Conservation (phyloP, 2,329 filamentous ascomycete species). For the Colletotrichum sansevieriae region DNA sequence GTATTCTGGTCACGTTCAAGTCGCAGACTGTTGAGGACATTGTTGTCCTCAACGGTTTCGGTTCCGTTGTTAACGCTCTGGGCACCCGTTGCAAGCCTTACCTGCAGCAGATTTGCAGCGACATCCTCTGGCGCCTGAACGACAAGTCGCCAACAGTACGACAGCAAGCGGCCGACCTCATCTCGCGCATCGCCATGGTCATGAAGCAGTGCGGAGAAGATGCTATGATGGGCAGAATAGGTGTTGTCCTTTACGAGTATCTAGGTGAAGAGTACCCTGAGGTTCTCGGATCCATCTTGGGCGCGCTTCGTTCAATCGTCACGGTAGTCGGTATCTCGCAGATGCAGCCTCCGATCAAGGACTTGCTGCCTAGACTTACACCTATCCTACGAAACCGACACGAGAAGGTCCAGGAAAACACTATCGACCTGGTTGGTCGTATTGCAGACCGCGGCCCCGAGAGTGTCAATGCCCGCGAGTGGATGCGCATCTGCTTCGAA, state of each 20-base stretch:
- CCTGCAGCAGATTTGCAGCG: conserved; percentile 95
- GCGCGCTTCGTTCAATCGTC: conserved; percentile 94
- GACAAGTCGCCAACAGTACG: conserved; percentile 98
- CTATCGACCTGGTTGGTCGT: conserved; percentile 96
- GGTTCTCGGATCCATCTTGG: conserved; percentile 95
- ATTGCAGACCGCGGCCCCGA: conserved; percentile 98
- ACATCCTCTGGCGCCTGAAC: conserved; percentile 95
- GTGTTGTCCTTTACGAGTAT: conserved; percentile 96
- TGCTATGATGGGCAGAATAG: conserved; percentile 93
- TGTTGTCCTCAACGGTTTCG: conserved; percentile 96
- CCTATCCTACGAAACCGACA: conserved; percentile 99
- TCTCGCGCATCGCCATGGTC: conserved; percentile 96
- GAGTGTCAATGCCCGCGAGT: conserved; percentile 95
- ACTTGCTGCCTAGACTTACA: conserved; percentile 92
- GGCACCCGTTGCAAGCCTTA: conserved; percentile 96
- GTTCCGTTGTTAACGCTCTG: conserved; percentile 95
- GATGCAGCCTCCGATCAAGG: conserved; percentile 98
- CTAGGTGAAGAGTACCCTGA: conserved; percentile 98
- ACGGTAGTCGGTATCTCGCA: conserved; percentile 97
- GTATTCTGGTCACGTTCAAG: conserved; percentile 95
- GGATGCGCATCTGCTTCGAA: conserved; percentile 99
- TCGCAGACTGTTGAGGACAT: conserved; percentile 98
- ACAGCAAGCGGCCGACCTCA: conserved; percentile 95
- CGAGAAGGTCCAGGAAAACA: conserved; percentile 99
- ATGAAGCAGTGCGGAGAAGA: conserved; percentile 99